These are phyloP conservation scores for Megacollybia marginata DNA, from an alignment of 768 basidiomycete genomes.

Conservation along the genomic window DNA sequence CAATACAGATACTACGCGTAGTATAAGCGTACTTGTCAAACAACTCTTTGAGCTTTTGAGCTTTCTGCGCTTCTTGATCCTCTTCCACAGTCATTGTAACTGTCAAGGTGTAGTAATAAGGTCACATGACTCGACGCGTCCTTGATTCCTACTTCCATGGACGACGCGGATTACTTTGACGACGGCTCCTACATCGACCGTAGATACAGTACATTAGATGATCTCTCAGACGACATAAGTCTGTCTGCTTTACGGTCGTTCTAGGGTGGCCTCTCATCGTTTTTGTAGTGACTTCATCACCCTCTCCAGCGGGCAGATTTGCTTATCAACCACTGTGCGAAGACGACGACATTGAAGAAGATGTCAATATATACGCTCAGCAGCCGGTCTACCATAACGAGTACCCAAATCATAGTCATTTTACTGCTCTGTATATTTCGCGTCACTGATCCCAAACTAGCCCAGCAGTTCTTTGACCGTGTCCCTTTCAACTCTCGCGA, in stretches of 20 bases:
- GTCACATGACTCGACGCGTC: no score
- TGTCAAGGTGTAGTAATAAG: no score
- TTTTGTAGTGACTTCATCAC: neutral
- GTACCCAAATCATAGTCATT: neutral
- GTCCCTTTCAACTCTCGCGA: neutral
- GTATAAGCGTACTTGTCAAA: neutral
- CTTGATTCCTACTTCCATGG: neutral
- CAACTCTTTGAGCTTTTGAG: constrained; percentile 1
- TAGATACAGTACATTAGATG: neutral
- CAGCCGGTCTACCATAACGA: neutral
- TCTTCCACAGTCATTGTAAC: no score
- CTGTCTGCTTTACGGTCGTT: neutral
- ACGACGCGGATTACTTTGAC: neutral
- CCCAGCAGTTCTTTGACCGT: neutral
- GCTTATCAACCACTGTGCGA: neutral
- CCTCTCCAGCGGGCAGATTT: neutral
- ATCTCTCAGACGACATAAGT: neutral
- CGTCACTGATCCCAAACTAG: neutral
- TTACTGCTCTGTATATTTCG: neutral
- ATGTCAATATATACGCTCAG: neutral
- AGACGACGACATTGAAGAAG: neutral
- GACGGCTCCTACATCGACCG: neutral
- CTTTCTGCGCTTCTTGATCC: neutral
- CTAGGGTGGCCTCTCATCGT: neutral
- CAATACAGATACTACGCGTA: neutral